Evolutionary conservation across 2,329 filamentous ascomycete genomes (phyloP).

Genomic region (Exophiala bonariae): DNA sequence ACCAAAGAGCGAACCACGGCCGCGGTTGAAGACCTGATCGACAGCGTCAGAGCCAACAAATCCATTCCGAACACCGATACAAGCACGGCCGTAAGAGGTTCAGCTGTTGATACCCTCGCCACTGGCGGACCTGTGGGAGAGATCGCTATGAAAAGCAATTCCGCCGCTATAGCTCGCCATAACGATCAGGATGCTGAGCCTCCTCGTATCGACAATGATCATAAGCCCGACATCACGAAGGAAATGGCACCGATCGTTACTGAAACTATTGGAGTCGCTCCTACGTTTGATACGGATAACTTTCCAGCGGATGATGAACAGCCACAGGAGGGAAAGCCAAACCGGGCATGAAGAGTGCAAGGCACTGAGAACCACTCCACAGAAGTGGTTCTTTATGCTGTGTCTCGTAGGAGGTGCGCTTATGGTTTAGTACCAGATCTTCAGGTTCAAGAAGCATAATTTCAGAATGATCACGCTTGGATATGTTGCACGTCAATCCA

Average conservation of each 20-base stretch:
- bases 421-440: too few relatives aligned
- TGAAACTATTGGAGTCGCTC: too few relatives aligned
- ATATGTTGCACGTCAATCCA: too few relatives aligned
- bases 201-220: slow-evolving; percentile 3
- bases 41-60: neutral
- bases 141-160: neutral
- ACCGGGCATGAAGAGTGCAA: too few relatives aligned
- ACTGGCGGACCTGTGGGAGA: slow-evolving; percentile 4
- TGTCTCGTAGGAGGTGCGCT: too few relatives aligned
- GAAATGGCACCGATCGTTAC: neutral
- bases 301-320: too few relatives aligned
- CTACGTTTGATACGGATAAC: too few relatives aligned
- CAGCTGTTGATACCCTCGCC: neutral
- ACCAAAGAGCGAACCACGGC: neutral
- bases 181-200: slow-evolving; percentile 4
- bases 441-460: too few relatives aligned
- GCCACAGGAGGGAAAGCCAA: too few relatives aligned
- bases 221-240: slow-evolving; percentile 6
- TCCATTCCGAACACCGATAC: slow-evolving; percentile 5
- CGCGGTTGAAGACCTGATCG: slow-evolving; percentile 2
- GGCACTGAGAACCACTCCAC: too few relatives aligned
- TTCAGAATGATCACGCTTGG: too few relatives aligned
- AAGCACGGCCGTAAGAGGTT: neutral
- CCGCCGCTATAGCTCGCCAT: slow-evolving; percentile 1
- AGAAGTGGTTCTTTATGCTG: too few relatives aligned